Base-by-base conservation (phyloP, 371 early-diverging fungal genomes). In the Haplosporangium sp. region DNA sequence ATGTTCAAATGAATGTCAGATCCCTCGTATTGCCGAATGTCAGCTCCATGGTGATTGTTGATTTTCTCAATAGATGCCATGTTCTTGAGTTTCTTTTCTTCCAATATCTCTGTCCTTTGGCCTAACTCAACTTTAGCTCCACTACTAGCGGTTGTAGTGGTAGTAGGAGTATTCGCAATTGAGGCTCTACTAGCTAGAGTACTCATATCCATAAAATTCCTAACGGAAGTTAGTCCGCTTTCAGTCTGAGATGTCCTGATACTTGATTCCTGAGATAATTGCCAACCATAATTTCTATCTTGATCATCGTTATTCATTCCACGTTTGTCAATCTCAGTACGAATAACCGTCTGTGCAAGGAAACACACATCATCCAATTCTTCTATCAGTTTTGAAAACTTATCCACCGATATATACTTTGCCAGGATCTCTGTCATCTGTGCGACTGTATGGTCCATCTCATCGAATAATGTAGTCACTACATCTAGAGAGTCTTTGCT, bases 351-450 rank as follows among this genome's bases (percentile, higher is more conserved):
- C 34, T 72, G 72, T 1, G 73, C 60, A 42, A 61, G 40, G 38
- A 45, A 63, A n/a, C 77, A 68, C 59, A 72, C 61, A 0, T 69
- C 70, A 34, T 77, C 65, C 37, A 72, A 42, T 17, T 69, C 69
- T n/a, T 39, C 62, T 35, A 65, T 34, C 6, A 72, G 53, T 5
- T 61, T 72, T 5, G 73, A 64, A 34, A 77, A 62, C 37, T 65
- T 69, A 4, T 69, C 64, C 0, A 67, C 61, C 1, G 79, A 55
- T 38, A 74, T 65, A 39, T 68, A 60, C 57, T 74, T 79, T 15
- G 63, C 5, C 38, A 79, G 13, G 11, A 79, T 39, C 4, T 71
- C 70, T n/a, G 56, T 20, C 74, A 79, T 79, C 38, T 52, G 45
- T 6, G 56, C 17, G 17, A 71, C 50, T 8, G 67, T 60, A 11